Conservation (phyloP, 83 land plant genomes). For the Thuja plicata region DNA sequence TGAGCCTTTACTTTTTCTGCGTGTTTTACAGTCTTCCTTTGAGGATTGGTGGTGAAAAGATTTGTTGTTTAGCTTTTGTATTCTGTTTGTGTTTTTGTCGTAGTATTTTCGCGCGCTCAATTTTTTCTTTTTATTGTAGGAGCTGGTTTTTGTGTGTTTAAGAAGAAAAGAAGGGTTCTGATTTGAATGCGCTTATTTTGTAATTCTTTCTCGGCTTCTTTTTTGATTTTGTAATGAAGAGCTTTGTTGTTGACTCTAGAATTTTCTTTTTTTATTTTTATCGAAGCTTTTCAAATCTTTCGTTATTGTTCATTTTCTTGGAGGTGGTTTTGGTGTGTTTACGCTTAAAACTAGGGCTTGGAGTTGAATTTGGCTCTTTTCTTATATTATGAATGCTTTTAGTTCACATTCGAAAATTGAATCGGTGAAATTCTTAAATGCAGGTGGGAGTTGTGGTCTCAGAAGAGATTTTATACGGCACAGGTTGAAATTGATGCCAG, state of each 20-base stretch:
- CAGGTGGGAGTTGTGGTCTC: not conserved
- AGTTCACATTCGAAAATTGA: not conserved
- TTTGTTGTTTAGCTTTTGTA: not conserved
- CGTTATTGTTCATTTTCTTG: not conserved
- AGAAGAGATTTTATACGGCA: not conserved
- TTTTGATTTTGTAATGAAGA: not conserved
- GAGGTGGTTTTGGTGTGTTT: not conserved
- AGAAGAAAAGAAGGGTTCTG: not conserved
- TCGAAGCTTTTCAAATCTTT: not conserved
- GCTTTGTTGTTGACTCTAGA: not conserved
- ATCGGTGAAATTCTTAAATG: not conserved
- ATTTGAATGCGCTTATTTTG: not conserved
- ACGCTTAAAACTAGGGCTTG: not conserved
- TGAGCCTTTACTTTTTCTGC: not conserved
- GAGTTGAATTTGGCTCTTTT: not conserved
- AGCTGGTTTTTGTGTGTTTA: slow-evolving; percentile 1
- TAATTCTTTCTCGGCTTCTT: not conserved
- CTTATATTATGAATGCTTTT: not conserved
- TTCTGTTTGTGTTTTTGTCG: not conserved
- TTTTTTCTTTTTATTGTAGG: not conserved
- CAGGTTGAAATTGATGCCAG: not conserved
- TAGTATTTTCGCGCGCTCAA: not conserved
- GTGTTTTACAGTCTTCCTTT: not conserved
- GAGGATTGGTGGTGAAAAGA: not conserved
- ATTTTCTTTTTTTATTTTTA: not conserved